Evolutionary conservation across 2,329 filamentous ascomycete species (phyloP), one percentile per base, ranked within the genome.

Genomic region (Cladosporium sp.): DNA sequence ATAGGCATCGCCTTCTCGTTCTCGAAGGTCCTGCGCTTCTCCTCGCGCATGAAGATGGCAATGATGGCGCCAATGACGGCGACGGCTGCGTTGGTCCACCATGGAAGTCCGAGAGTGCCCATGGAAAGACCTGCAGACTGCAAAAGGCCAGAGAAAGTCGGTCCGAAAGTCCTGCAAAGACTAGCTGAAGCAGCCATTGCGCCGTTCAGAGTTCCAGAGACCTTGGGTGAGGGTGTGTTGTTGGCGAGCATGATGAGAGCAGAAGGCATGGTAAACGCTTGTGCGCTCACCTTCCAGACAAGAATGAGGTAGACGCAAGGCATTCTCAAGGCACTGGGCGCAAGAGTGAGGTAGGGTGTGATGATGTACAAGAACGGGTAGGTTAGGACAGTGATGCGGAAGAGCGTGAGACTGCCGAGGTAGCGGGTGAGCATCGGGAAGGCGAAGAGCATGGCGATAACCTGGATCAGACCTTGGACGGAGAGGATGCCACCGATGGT

Each of bases 141-240:
- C 26, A 98, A 84, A 30, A 93, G 81, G 1, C 95, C 95, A 3
- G 93, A 96, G 3, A 97, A 81, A 0, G 92, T 93, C 2, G 95
- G 95, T 0, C 94, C 94, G 67, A 97, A 89, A 0, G 93, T 93
- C 63, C 95, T 87, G 76, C 90, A 93, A 54, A 97, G 81, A 75
- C 93, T 97, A 4, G 95, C 95, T 2, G 92, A 93, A 1, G 93
- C 97, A 32, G 93, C 93, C 0, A 93, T 93, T 14, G 93, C 89
- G 21, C 95, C 95, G 73, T 98, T 98, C 77, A 99, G 90, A 0
- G 91, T 93, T 2, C 95, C 95, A 1, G 98, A 87, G 1, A 96
- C 91, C 58, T 91, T 86, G 64, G 90, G 90, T 8, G 90, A 93
- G 0, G 93, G 92, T 0, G 93, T 91, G 18, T 92, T 90, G 77